Conservation (phyloP, 495 filamentous ascomycete genomes). For the Daldinia caldariorum region DNA sequence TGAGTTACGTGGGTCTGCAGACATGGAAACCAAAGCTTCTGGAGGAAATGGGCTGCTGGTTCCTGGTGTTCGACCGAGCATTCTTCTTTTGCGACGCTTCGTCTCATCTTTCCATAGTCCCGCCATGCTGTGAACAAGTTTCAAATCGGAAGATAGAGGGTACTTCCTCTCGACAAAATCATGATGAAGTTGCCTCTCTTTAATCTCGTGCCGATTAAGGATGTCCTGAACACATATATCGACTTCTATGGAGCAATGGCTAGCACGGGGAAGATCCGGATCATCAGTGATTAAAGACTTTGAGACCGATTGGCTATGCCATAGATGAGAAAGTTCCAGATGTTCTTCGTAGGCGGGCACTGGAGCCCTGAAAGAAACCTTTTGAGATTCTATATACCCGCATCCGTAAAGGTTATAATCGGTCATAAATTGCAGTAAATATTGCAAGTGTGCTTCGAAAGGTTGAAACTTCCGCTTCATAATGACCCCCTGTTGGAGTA, state of each 20-base stretch:
- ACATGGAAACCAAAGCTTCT: conserved; percentile 86
- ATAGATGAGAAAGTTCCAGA: conserved; percentile 68
- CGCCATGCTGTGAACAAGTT: conserved; percentile 90
- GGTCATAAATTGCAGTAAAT: conserved; percentile 94
- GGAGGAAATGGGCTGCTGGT: conserved; percentile 79
- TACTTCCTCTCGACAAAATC: conserved; percentile 83
- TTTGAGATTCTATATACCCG: conserved; percentile 72
- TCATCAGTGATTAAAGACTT: conserved; percentile 66
- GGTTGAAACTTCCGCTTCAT: conserved; percentile 86
- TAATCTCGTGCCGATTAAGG: conserved; percentile 78
- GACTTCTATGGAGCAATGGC: conserved; percentile 87
- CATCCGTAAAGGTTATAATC: conserved; percentile 98
- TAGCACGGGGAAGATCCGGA: conserved; percentile 73
- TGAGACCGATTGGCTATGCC: conserved; percentile 76
- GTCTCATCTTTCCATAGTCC: conserved; percentile 94
- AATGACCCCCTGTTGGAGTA: conserved; percentile 85
- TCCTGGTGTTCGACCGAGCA: conserved; percentile 68
- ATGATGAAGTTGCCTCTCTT: conserved; percentile 80
- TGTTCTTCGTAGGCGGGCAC: conserved; percentile 72
- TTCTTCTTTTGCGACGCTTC: conserved; percentile 73
- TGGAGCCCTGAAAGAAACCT: conserved; percentile 75
- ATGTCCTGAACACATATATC: conserved; percentile 92
- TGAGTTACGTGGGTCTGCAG: conserved; percentile 77
- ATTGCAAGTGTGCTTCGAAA: conserved; percentile 92
- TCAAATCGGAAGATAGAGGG: conserved; percentile 71